Percentiles rank a stretch among this genome's conserved stretches.
These are phyloP conservation scores for Suillus plorans DNA, from an alignment of 768 basidiomycete genomes.

Conservation along the genomic window DNA sequence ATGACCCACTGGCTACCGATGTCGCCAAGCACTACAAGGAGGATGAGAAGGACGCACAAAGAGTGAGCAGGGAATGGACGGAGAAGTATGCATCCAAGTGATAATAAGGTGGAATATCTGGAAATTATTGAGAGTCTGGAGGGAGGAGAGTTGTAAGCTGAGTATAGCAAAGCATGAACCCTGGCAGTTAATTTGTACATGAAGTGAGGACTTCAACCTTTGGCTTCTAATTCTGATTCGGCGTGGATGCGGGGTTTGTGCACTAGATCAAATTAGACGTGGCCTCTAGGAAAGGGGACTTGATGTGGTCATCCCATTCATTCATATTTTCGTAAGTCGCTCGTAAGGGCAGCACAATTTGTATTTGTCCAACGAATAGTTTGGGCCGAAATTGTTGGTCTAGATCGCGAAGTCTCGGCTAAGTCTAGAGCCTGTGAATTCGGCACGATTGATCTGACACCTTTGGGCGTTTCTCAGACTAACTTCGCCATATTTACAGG, in stretches of 20 bases:
- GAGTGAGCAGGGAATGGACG: slow-evolving; percentile 95
- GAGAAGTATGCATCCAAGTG: slow-evolving; percentile 68
- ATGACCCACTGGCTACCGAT: slow-evolving; percentile 91
- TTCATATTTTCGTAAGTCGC: slow-evolving; percentile 10
- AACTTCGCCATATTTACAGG: slow-evolving; percentile 16
- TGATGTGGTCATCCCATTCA: background rate
- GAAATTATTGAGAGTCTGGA: background rate
- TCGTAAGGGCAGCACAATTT: slow-evolving; percentile 1
- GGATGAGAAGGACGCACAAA: slow-evolving; percentile 89
- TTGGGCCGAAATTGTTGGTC: slow-evolving; percentile 5
- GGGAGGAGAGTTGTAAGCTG: slow-evolving; percentile 10
- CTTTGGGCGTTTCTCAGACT: slow-evolving; percentile 8
- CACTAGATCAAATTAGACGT: slow-evolving; percentile 3
- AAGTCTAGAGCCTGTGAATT: slow-evolving; percentile 27
- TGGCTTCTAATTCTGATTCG: background rate
- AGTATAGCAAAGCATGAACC: slow-evolving; percentile 3
- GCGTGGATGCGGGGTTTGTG: background rate
- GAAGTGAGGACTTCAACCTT: slow-evolving; percentile 1
- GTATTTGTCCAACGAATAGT: slow-evolving; percentile 3
- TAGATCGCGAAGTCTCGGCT: slow-evolving; percentile 16
- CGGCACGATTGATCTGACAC: slow-evolving; percentile 14
- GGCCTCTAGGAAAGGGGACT: slow-evolving; percentile 4
- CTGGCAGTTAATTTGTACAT: slow-evolving; percentile 10
- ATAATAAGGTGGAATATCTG: slow-evolving; percentile 1
- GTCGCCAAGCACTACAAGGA: slow-evolving; percentile 99